Percentiles rank a stretch among this genome's conserved stretches.
Evolutionary conservation across 495 filamentous ascomycete genomes (phyloP).

Genomic region (Choiromyces venosus): DNA sequence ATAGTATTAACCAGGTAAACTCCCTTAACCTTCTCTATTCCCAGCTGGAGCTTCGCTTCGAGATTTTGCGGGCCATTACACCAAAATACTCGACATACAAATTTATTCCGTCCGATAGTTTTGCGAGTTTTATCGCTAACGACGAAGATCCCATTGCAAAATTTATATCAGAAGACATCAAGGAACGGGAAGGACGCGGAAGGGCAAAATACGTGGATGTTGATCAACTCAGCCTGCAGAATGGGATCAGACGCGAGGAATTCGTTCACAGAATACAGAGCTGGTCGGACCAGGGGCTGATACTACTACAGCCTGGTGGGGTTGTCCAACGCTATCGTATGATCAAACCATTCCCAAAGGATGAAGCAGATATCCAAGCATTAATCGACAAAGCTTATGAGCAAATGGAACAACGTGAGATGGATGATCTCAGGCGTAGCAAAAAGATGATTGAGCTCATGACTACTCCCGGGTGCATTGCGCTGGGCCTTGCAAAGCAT

Average conservation of each 20-base stretch:
- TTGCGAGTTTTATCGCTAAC: slow-evolving; percentile 20
- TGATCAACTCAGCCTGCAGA: slow-evolving; percentile 26
- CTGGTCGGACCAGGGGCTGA: slow-evolving; percentile 45
- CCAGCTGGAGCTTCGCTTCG: slow-evolving; percentile 53
- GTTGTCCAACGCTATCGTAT: slow-evolving; percentile 51
- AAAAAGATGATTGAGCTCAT: slow-evolving; percentile 51
- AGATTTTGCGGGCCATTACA: slow-evolving; percentile 52
- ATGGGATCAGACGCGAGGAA: slow-evolving; percentile 43
- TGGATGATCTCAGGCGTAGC: slow-evolving; percentile 48
- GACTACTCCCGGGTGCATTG: slow-evolving; percentile 49
- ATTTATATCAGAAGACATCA: slow-evolving; percentile 39
- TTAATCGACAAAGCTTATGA: slow-evolving; percentile 48
- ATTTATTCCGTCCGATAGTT: slow-evolving; percentile 44
- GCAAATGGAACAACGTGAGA: slow-evolving; percentile 50
- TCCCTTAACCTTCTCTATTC: slow-evolving; percentile 50
- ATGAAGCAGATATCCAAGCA: slow-evolving; percentile 40
- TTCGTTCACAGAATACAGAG: slow-evolving; percentile 51
- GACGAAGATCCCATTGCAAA: slow-evolving; percentile 43
- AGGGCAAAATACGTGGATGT: slow-evolving; percentile 49
- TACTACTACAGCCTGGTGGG: slow-evolving; percentile 49
- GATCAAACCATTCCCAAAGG: slow-evolving; percentile 47
- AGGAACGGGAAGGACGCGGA: slow-evolving; percentile 36
- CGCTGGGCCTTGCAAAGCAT: slow-evolving; percentile 49
- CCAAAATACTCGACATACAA: slow-evolving; percentile 53
- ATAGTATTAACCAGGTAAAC: slow-evolving; percentile 36